Percentiles rank a stretch among this genome's conserved stretches.
phyloP scores from a whole-genome alignment of 257 asterid genomes.

The Solanum sejunctum region DNA sequence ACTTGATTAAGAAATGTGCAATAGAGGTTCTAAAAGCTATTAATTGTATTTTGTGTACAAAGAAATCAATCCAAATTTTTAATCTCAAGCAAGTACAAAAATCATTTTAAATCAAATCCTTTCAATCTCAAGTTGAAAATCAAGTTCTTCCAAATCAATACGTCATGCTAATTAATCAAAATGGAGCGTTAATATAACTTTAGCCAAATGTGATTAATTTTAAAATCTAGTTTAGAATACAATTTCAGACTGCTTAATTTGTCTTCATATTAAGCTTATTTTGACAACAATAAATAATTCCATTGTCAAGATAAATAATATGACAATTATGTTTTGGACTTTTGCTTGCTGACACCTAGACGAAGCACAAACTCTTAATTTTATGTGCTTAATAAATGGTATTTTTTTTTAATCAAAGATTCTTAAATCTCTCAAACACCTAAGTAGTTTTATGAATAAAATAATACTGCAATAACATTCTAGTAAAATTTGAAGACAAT shows the following conservation, averaged over 20 bases:
- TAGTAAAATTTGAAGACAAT: too few species aligned
- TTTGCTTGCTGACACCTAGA: not conserved
- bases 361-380: not conserved
- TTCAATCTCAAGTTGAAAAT: not conserved
- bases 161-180: not conserved
- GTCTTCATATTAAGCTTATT: not conserved
- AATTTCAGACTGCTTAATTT: not conserved
- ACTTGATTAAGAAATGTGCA: not conserved
- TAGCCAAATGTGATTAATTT: not conserved
- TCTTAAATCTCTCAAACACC: not conserved
- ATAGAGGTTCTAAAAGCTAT: not conserved
- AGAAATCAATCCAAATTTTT: not conserved
- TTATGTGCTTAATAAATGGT: not conserved
- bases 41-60: not conserved
- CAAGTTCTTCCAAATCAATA: not conserved
- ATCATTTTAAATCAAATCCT: not conserved
- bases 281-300: not conserved
- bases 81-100: not conserved
- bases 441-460: not conserved
- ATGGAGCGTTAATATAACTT: not conserved
- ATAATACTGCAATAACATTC: too few species aligned
- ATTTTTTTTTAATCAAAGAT: not conserved
- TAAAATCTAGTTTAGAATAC: not conserved
- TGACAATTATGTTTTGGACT: not conserved
- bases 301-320: not conserved